These are phyloP conservation scores for Leishmania mexicana DNA, from an alignment of 208 protist genomes.

Conservation along the genomic window DNA sequence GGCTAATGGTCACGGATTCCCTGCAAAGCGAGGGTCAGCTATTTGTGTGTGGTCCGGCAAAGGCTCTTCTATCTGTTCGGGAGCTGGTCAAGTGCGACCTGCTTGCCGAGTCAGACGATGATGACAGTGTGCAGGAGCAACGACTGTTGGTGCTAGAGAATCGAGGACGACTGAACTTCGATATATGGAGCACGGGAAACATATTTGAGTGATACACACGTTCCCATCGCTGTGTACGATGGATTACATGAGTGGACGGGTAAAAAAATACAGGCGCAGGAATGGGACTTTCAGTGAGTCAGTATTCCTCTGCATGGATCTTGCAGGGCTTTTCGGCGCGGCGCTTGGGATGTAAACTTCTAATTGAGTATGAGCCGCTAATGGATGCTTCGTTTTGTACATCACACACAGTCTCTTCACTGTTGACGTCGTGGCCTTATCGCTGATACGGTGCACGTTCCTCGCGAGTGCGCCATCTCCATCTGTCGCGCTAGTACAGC, in stretches of 20 bases:
- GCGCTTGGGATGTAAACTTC: background rate
- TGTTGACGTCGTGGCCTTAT: background rate
- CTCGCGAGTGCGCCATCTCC: background rate
- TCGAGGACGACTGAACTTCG: slow-evolving; percentile 64
- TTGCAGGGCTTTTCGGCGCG: background rate
- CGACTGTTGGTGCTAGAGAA: slow-evolving; percentile 59
- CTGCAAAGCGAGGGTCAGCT: slow-evolving; percentile 42
- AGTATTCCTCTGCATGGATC: background rate
- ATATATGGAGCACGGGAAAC: slow-evolving; percentile 73
- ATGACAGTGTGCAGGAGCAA: slow-evolving; percentile 75
- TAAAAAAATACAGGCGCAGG: background rate
- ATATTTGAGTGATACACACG: slow-evolving; percentile 39
- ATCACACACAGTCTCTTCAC: background rate
- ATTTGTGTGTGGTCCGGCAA: slow-evolving; percentile 77
- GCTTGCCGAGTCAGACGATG: slow-evolving; percentile 63
- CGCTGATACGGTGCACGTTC: background rate
- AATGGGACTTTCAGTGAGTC: background rate
- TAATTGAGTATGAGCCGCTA: background rate
- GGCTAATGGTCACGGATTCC: slow-evolving; percentile 25
- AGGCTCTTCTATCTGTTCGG: slow-evolving; percentile 55
- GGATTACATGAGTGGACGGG: background rate
- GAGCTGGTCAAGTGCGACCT: slow-evolving; percentile 45
- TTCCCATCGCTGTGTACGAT: background rate
- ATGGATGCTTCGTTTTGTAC: background rate
- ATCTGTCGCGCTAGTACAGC: background rate